These are phyloP conservation scores for Phragmites australis DNA, from an alignment of 176 grass and related monocot genomes.

Conservation along the genomic window DNA sequence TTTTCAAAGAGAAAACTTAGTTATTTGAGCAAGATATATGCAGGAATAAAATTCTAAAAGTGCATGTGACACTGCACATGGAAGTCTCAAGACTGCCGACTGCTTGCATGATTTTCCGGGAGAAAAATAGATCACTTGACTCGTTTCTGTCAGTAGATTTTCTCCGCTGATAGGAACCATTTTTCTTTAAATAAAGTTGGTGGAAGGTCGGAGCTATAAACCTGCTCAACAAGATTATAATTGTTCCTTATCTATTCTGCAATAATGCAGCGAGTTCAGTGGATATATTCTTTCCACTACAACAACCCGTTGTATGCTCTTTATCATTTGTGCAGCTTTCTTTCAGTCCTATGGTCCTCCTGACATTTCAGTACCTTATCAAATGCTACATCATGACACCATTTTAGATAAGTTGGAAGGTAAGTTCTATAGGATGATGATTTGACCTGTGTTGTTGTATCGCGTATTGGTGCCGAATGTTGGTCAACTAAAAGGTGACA, in stretches of 20 bases:
- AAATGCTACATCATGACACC: conserved; percentile 1
- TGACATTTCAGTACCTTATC: neutral
- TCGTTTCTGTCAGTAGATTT: conserved; percentile 5
- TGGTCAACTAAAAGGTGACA: no score
- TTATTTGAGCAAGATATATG: neutral
- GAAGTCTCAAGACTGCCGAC: conserved; percentile 12
- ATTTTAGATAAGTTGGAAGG: neutral
- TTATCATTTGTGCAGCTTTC: neutral
- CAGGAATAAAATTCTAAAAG: neutral
- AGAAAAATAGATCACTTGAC: neutral
- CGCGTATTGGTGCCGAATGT: no score
- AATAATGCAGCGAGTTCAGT: neutral
- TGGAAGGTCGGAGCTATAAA: neutral
- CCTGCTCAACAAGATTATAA: neutral
- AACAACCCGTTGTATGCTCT: conserved; percentile 4
- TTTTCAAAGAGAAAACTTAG: neutral
- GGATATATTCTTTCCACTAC: neutral
- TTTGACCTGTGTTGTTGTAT: no score
- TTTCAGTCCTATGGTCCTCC: neutral
- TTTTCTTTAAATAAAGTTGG: neutral
- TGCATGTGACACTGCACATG: neutral
- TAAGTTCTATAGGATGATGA: no score
- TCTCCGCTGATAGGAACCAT: neutral
- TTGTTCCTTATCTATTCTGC: neutral
- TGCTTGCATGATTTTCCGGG: neutral